Percentiles rank a stretch among this genome's conserved stretches.
phyloP scores from a whole-genome alignment of 2,329 filamentous ascomycete species.

The Didymellaceae sp. region DNA sequence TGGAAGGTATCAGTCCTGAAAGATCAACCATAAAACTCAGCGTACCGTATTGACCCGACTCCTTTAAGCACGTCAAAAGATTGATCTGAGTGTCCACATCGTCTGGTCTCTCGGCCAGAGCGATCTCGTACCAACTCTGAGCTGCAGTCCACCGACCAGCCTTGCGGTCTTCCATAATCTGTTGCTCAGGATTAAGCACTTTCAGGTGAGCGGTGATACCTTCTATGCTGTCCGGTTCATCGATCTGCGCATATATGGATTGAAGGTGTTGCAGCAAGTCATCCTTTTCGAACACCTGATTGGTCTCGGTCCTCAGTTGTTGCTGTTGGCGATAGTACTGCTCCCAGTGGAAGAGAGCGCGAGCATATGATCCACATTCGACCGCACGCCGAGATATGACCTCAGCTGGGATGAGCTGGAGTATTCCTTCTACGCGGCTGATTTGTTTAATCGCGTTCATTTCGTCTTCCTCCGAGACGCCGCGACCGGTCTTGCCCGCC shows the following conservation, averaged over 20 bases:
- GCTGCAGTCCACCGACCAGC: constrained; percentile 92
- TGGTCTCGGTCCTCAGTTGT: constrained; percentile 52
- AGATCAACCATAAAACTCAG: constrained; percentile 7
- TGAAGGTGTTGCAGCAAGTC: constrained; percentile 79
- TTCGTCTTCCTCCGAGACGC: constrained; percentile 57
- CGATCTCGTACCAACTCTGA: constrained; percentile 96
- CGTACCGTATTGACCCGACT: constrained; percentile 92
- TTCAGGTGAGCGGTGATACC: constrained; percentile 89
- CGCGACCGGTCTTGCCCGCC: constrained; percentile 53
- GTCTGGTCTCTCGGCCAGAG: constrained; percentile 78
- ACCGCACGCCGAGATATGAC: constrained; percentile 82
- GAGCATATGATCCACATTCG: constrained; percentile 91
- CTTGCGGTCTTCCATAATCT: constrained; percentile 90
- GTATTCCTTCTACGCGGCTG: constrained; percentile 72
- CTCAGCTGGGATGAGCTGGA: constrained; percentile 73
- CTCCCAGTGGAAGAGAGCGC: constrained; percentile 93
- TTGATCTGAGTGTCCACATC: constrained; percentile 81
- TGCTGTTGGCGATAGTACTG: constrained; percentile 74
- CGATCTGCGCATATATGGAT: constrained; percentile 95
- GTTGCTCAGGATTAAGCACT: constrained; percentile 88
- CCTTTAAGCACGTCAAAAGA: constrained; percentile 84
- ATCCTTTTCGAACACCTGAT: constrained; percentile 60
- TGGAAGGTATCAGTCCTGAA: constrained; percentile 47
- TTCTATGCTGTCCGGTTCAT: constrained; percentile 95
- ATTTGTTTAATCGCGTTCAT: constrained; percentile 61